phyloP scores from a whole-genome alignment of 495 filamentous ascomycete species.

The Xylaria longipes region DNA sequence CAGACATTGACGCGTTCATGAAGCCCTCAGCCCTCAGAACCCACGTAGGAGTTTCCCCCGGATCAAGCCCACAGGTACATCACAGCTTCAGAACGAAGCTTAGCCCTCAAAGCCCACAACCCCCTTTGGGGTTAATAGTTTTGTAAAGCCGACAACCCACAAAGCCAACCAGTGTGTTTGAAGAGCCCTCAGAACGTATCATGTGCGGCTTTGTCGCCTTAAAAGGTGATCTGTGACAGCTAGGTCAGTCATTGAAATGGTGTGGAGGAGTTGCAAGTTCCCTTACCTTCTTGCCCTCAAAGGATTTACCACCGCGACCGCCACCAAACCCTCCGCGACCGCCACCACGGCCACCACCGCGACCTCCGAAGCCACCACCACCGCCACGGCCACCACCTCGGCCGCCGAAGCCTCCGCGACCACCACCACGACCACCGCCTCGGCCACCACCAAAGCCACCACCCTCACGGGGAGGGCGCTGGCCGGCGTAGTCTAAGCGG shows the following conservation, averaged over 20 bases:
- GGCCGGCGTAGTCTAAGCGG: slow-evolving; percentile 88
- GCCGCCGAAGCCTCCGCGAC: slow-evolving; percentile 50
- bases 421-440: slow-evolving; percentile 53
- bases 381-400: slow-evolving; percentile 56
- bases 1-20: slow-evolving; percentile 23
- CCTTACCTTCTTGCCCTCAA: slow-evolving; percentile 79
- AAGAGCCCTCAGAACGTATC: slow-evolving; percentile 50
- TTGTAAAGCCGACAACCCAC: slow-evolving; percentile 58
- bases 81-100: slow-evolving; percentile 50
- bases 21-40: slow-evolving; percentile 50
- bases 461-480: slow-evolving; percentile 68
- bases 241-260: slow-evolving; percentile 1
- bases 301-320: slow-evolving; percentile 54
- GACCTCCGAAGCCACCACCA: slow-evolving; percentile 48
- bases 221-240: slow-evolving; percentile 70
- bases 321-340: slow-evolving; percentile 53
- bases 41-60: slow-evolving; percentile 40
- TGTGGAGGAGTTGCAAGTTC: neutral
- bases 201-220: slow-evolving; percentile 54
- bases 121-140: slow-evolving; percentile 44
- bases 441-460: slow-evolving; percentile 59
- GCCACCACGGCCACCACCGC: slow-evolving; percentile 52
- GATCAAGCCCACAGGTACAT: slow-evolving; percentile 60
- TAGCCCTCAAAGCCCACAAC: slow-evolving; percentile 58
- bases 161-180: slow-evolving; percentile 52